Base-by-base conservation (phyloP, 345 rosid genomes). In the Punica granatum region DNA sequence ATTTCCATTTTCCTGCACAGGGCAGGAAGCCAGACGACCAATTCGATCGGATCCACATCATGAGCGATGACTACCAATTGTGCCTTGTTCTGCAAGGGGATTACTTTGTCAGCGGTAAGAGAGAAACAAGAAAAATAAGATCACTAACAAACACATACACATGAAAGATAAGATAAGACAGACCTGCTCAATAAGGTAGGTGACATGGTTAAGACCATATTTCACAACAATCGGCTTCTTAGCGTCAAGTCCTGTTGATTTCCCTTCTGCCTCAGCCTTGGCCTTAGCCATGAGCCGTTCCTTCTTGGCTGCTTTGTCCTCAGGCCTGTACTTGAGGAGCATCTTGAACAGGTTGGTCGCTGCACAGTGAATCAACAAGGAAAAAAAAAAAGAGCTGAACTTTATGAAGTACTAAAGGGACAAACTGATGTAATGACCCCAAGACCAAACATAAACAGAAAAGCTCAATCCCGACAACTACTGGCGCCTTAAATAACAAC, bases 181-280 rank as follows among this genome's bases (percentile, higher is more conserved):
- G 28, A 84, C 90, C 88, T 88, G 90, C 78, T 88, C 90, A 18
- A 84, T 85, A 56, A 88, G 89, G 76, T 88, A 88, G 13, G 93
- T 88, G 13, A 85, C 81, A 66, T 88, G 93, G 74, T 88, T 88
- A 33, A 88, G 86, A 23, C 90, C 93, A 44, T 88, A 88, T 70
- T 88, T 88, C 53, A 85, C 88, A 26, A 85, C 86, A 78, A 88
- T 82, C 9, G 89, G 93, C 79, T 88, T 84, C 81, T 81, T 85
- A 2, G 81, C 67, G 71, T 85, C 90, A 0, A 69, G 26, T 26
- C 61, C 61, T 56, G 12, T 31, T 36, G 76, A 41, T 59, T 88
- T 85, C 49, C 90, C 90, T 44, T 84, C 90, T 68, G 89, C 79
- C 73, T 82, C 90, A 31, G 86, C 86, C 69, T 85, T 82, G 37